A percentile compares a stretch with the other conserved stretches of the same genome.
These are phyloP conservation scores for Pestalotiopsis fici DNA, from an alignment of 2,329 filamentous ascomycete species.

Conservation along the genomic window DNA sequence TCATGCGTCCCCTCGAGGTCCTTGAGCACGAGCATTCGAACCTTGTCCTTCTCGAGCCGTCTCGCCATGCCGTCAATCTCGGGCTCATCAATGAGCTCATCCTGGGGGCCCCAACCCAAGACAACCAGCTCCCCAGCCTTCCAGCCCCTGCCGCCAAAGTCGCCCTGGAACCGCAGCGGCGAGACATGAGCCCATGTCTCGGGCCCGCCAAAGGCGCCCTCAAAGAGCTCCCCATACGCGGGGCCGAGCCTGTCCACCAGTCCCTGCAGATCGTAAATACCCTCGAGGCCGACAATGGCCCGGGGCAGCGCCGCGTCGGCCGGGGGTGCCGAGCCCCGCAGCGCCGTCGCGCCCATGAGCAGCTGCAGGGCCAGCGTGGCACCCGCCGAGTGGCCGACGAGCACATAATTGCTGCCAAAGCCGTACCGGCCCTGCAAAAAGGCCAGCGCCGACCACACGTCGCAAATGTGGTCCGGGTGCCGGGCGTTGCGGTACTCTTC, in stretches of 20 bases:
- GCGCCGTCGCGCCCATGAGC: conserved; percentile 42
- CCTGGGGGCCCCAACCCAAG: conserved; percentile 47
- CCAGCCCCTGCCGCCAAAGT: conserved; percentile 42
- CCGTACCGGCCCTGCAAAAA: conserved; percentile 48
- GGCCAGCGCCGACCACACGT: conserved; percentile 53
- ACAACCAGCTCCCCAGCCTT: conserved; percentile 26
- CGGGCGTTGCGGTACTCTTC: conserved; percentile 39
- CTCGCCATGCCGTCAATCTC: conserved; percentile 60
- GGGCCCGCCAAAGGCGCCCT: conserved; percentile 61
- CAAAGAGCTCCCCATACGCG: conserved; percentile 58
- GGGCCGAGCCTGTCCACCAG: conserved; percentile 48
- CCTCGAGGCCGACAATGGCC: conserved; percentile 62
- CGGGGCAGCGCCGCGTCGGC: conserved; percentile 39
- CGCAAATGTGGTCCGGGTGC: conserved; percentile 63
- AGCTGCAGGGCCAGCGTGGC: conserved; percentile 65
- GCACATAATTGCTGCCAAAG: conserved; percentile 49
- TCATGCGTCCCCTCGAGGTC: conserved; percentile 8
- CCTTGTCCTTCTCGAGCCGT: conserved; percentile 43
- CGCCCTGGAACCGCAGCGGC: conserved; percentile 46
- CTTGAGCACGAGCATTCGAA: conserved; percentile 18
- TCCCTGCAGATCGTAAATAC: conserved; percentile 66
- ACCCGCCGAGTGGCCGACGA: conserved; percentile 65
- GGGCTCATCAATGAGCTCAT: conserved; percentile 53
- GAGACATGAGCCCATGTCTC: conserved; percentile 55
- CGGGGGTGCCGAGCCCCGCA: conserved; percentile 18